These are phyloP conservation scores for Solanum chacoense DNA, from an alignment of 305 asterid species.

Conservation along the genomic window DNA sequence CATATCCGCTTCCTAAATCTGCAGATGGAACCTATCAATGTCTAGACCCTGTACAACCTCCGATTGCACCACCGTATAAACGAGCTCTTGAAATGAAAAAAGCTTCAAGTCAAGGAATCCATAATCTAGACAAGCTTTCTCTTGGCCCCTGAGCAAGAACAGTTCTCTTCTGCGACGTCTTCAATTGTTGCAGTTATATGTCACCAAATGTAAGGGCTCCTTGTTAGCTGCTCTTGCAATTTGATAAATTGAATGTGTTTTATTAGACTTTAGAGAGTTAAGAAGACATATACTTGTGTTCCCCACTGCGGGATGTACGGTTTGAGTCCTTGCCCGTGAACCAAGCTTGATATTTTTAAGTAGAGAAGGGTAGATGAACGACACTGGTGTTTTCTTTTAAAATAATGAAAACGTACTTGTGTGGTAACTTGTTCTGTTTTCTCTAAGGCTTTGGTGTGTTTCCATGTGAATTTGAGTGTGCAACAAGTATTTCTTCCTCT, in stretches of 20 bases:
- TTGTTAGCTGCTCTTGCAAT: background rate
- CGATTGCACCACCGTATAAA: constrained; percentile 95
- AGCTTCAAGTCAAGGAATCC: constrained; percentile 59
- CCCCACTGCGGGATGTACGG: background rate
- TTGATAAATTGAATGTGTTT: background rate
- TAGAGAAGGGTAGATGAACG: background rate
- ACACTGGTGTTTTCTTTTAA: too few species aligned
- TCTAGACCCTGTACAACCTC: constrained; percentile 90
- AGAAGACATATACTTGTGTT: background rate
- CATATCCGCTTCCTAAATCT: constrained; percentile 67
- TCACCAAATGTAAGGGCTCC: background rate
- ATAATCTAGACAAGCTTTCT: constrained; percentile 50
- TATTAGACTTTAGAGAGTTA: background rate
- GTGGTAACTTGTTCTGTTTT: background rate
- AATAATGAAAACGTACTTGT: too few species aligned
- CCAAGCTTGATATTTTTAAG: background rate
- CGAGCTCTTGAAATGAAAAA: constrained; percentile 95
- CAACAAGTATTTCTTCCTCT: background rate
- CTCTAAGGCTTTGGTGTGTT: background rate
- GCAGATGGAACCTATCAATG: constrained; percentile 70
- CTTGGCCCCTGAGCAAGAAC: constrained; percentile 19
- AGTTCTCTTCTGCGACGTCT: background rate
- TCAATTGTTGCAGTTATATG: background rate
- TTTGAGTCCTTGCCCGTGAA: background rate
- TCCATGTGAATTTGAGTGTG: background rate